Evolutionary conservation across 805 yeast genomes (phyloP).

Genomic region (Tetrapisispora fleetii): DNA sequence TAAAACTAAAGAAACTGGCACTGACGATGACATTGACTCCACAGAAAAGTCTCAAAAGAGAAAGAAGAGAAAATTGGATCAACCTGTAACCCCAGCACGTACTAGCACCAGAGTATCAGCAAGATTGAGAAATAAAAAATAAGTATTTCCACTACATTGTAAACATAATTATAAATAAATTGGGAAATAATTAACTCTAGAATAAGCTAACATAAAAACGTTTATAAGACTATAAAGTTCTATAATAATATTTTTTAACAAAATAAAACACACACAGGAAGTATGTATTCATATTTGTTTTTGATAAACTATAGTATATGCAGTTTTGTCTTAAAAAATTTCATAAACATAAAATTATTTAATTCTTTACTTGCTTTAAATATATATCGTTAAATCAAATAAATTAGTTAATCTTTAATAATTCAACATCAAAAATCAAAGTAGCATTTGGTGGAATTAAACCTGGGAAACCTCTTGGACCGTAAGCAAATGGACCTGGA

Average conservation of each 20-base stretch:
- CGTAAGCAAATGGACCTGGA: conserved; percentile 90
- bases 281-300: too few relatives aligned
- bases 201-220: too few relatives aligned
- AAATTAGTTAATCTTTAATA: conserved; percentile 36
- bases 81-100: not conserved
- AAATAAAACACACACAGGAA: too few relatives aligned
- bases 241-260: too few relatives aligned
- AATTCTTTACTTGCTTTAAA: not conserved
- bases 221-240: too few relatives aligned
- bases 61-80: conserved; percentile 10
- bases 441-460: conserved; percentile 95
- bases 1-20: too few relatives aligned
- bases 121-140: conserved; percentile 22
- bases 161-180: too few relatives aligned
- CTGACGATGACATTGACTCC: not conserved
- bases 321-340: not conserved
- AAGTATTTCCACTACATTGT: not conserved
- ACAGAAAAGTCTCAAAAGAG: conserved; percentile 13
- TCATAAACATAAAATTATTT: conserved; percentile 1
- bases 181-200: too few relatives aligned
- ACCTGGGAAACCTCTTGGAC: conserved; percentile 92
- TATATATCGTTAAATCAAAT: not conserved
- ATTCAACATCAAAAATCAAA: conserved; percentile 75
- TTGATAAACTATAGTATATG: too few relatives aligned
- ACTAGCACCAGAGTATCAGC: conserved; percentile 21